Evolutionary conservation across 2,329 filamentous ascomycete species (phyloP), one percentile per base, ranked within the genome.

Genomic region (Chaetomiaceae sp.): DNA sequence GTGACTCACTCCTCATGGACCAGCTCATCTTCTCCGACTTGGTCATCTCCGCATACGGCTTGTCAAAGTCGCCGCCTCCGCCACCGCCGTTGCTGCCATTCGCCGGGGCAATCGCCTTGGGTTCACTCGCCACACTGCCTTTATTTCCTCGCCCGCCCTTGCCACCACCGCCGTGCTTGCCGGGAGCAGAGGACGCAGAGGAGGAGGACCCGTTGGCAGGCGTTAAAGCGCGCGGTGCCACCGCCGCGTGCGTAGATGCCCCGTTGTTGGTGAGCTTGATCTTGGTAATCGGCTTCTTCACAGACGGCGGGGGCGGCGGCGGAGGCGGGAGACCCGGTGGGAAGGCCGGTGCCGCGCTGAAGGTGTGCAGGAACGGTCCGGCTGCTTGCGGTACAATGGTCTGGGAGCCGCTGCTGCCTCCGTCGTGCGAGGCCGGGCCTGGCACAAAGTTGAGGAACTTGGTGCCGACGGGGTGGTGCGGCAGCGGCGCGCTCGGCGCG

Each of bases 11-110:
- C 67, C 79, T 79, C 78, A 81, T 81, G 3, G 76, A 80, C 15
- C 71, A 72, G n/a, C 74, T 78, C 77, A 81, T 81, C 68, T 81
- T 81, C 64, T 81, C 77, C 24, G 75, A 79, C 65, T 81, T 81
- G 38, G 75, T 80, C 76, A 81, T 80, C 35, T 73, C 69, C 29
- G 73, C 72, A 56, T 81, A 81, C 42, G 79, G 75, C 64, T 80
- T 79, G 48, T 73, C 52, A 22, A 51, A 30, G 14, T 53, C 50
- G 6, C 36, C 44, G 15, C n/a, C n/a, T n/a, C n/a, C n/a, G n/a
- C n/a, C n/a, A n/a, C n/a, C n/a, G n/a, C n/a, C n/a, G n/a, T n/a
- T n/a, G n/a, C 43, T 49, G n/a, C 33, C 47, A 17, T 42, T 30
- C 4, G 37, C 30, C 2, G 24, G n/a, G 12, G 30, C 24, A 10